Evolutionary conservation across 2,329 filamentous ascomycete genomes (phyloP), one percentile per base, ranked within the genome.

Genomic region (Ophiocordyceps camponoti-saundersi): DNA sequence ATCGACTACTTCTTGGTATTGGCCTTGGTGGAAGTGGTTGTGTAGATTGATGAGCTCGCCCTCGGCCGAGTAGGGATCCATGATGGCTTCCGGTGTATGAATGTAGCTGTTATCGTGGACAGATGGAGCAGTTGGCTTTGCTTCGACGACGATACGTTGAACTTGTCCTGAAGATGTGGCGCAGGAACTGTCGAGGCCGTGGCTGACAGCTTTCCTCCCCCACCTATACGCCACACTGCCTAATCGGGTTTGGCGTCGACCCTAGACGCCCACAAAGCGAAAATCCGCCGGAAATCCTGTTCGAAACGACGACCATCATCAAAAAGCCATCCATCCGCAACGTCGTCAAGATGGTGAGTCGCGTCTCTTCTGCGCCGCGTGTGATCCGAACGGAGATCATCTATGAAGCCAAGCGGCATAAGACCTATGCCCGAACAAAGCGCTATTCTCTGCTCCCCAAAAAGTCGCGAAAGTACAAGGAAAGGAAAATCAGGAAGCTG

Each of bases 1-100:
- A 68, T 92, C 82, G 65, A 93, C 65, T 52, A 93, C 89, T 59
- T 82, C 73, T 59, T 85, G 76, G 73, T 86, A 95, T 71, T 94
- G 89, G 60, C 85, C 88, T 64, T 82, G 77, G 63, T 82, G 74
- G 67, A 82, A 83, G 65, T 77, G 65, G 65, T 77, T 82, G 68
- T 82, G 77, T 53, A 83, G 75, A 66, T 80, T 82, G 62, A 83
- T 75, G 56, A 84, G 67, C 68, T 84, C 80, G 66, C 79, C 79
- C 65, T 83, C 79, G 53, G 78, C 72, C 44, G 78, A 82, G 63
- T 80, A 84, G 53, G 79, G 78, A 62, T 83, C 79, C 79, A 83
- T 83, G 53, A 64, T 61, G 57, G 52, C 54, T 39, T 20, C 3
- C 8, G 5, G 3, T n/a, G 11, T 5, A 20, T 16, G 21, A 42